phyloP scores from a whole-genome alignment of 495 filamentous ascomycete species.

The Acidomyces sp. region DNA sequence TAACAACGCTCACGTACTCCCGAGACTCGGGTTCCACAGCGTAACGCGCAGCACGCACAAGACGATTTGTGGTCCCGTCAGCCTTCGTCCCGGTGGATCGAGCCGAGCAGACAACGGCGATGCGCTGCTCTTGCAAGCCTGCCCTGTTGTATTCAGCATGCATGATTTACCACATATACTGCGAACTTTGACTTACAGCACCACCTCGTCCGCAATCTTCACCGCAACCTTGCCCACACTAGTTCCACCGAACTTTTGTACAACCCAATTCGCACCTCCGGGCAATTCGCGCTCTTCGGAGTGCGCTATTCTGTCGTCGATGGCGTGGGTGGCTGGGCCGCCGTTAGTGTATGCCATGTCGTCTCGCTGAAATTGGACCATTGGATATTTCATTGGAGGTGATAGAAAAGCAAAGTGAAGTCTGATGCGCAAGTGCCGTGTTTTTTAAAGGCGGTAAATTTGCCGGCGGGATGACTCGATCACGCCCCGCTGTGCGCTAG shows the following conservation, averaged over 20 bases:
- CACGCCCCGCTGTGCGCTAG: too few species aligned
- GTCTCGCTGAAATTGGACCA: constrained; percentile 5
- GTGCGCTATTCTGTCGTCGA: constrained; percentile 22
- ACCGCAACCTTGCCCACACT: constrained; percentile 46
- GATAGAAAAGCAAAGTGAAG: too few species aligned
- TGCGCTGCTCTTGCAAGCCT: constrained; percentile 49
- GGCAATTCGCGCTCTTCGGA: constrained; percentile 29
- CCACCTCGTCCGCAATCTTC: constrained; percentile 58
- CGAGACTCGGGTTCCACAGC: constrained; percentile 47
- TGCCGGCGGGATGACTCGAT: too few species aligned
- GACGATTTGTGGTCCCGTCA: constrained; percentile 86
- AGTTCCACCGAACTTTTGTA: constrained; percentile 34
- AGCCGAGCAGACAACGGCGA: constrained; percentile 88
- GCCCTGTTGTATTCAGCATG: constrained; percentile 37
- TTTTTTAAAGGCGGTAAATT: too few species aligned
- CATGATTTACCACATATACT: background rate
- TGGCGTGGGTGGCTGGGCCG: constrained; percentile 15
- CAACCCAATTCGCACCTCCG: constrained; percentile 30
- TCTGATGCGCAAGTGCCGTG: too few species aligned
- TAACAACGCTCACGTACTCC: constrained; percentile 56
- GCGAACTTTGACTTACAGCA: constrained; percentile 39
- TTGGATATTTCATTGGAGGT: constrained; percentile 19
- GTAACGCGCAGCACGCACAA: constrained; percentile 56
- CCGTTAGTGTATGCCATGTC: constrained; percentile 1
- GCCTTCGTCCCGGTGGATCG: constrained; percentile 79